phyloP scores from a whole-genome alignment of 2,329 filamentous ascomycete genomes.

The Diaporthe velutina region DNA sequence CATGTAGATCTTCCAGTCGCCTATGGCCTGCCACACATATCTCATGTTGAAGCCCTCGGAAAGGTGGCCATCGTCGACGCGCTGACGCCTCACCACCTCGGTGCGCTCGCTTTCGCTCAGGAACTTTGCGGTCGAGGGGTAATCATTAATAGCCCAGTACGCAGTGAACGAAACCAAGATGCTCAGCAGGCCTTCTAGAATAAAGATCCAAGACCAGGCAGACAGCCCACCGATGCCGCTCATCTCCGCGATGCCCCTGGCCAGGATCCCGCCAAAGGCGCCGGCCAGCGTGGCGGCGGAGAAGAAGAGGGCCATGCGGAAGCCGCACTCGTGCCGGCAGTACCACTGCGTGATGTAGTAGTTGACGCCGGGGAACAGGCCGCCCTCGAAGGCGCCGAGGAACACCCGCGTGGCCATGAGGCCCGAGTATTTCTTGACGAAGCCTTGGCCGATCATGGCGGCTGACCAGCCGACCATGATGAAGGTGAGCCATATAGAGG shows the following conservation, averaged over 20 bases:
- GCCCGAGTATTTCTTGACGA: slow-evolving; percentile 63
- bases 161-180: slow-evolving; percentile 57
- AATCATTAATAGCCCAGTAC: slow-evolving; percentile 65
- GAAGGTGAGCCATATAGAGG: slow-evolving; percentile 63
- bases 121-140: slow-evolving; percentile 65
- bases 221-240: slow-evolving; percentile 59
- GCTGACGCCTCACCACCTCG: slow-evolving; percentile 58
- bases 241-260: slow-evolving; percentile 72
- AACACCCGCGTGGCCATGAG: slow-evolving; percentile 67
- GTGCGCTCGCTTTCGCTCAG: slow-evolving; percentile 57
- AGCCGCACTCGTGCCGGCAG: slow-evolving; percentile 69
- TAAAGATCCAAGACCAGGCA: slow-evolving; percentile 88
- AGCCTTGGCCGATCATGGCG: slow-evolving; percentile 55
- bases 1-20: slow-evolving; percentile 68
- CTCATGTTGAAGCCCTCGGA: slow-evolving; percentile 71
- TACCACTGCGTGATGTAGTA: slow-evolving; percentile 69
- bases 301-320: slow-evolving; percentile 73
- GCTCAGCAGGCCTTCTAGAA: slow-evolving; percentile 71
- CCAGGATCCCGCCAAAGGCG: slow-evolving; percentile 73
- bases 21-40: slow-evolving; percentile 67
- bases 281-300: slow-evolving; percentile 70
- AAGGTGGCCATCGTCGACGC: slow-evolving; percentile 57
- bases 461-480: slow-evolving; percentile 59
- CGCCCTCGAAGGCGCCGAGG: slow-evolving; percentile 70
- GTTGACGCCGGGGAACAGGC: slow-evolving; percentile 73